Base-by-base conservation (phyloP, 2,329 filamentous ascomycete species). In the Fusarium odoratissimum region DNA sequence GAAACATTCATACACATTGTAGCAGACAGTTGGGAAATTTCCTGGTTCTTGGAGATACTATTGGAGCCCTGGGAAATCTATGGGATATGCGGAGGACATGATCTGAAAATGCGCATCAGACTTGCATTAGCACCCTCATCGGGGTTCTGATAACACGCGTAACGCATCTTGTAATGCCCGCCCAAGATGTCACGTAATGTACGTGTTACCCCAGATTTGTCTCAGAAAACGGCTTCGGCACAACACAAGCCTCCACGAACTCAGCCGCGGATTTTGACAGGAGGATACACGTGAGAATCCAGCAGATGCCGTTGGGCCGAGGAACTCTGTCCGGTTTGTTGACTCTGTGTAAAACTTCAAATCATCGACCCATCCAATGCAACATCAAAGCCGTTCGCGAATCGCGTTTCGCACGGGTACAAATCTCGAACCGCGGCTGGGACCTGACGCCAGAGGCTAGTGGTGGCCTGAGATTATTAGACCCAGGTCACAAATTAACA, bases 191-290 rank as follows among this genome's bases (percentile, higher is more conserved):
- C 31, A 51, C 9, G 48, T 28, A 35, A 28, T n/a, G 49, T 37
- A 28, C 35, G 23, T 33, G 25, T 37, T 73, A 67, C 70, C 66
- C 70, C 66, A 46, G 61, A 55, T 67, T 73, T 65, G 56, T 72
- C 66, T 73, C 54, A 52, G 52, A 70, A 46, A 71, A 59, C 40
- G 65, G 48, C 37, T 48, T 49, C 28, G 40, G 56, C 58, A 52
- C 71, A 37, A 35, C 28, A 55, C 49, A 69, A 54, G 55, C 49
- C 42, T 46, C 25, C 45, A 58, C 17, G 40, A 41, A 54, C 37
- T 21, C 42, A 38, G 31, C 40, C 35, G 16, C 25, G 19, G 41
- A n/a, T n/a, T 38, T 31, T 64, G 52, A 58, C 33, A 33, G 16
- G 46, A 62, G 41, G 28, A 35, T 51, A 33, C 71, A 70, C 35